Percentiles rank a stretch among this genome's conserved stretches.
Conservation (phyloP, 345 rosid species). For the Eutrema heterophyllum region DNA sequence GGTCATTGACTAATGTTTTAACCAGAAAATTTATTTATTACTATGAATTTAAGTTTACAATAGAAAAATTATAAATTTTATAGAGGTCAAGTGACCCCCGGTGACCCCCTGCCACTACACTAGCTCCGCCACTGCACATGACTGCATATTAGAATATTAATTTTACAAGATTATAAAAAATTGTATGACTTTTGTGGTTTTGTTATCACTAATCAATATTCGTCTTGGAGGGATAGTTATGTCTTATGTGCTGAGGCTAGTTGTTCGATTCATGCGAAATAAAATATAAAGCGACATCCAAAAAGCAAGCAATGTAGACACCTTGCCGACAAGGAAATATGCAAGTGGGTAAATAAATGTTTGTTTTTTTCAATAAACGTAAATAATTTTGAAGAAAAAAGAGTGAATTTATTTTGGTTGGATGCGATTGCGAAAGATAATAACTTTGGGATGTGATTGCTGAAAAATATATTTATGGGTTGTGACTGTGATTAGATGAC, state of each 20-base stretch:
- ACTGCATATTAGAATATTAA: not conserved
- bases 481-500: constrained; percentile 7
- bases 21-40: too few relatives aligned
- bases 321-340: constrained; percentile 28
- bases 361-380: not conserved
- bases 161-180: not conserved
- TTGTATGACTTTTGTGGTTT: not conserved
- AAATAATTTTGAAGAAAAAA: not conserved
- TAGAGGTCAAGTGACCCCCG: too few relatives aligned
- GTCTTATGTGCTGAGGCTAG: not conserved
- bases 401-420: not conserved
- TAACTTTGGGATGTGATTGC: not conserved
- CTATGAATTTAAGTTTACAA: too few relatives aligned
- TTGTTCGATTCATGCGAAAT: constrained; percentile 7
- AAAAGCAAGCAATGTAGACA: constrained; percentile 19
- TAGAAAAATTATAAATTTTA: too few relatives aligned
- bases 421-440: not conserved
- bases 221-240: not conserved
- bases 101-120: too few relatives aligned
- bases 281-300: not conserved
- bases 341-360: constrained; percentile 11
- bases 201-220: not conserved
- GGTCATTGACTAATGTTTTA: too few relatives aligned
- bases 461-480: not conserved
- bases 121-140: too few relatives aligned